Percentiles rank a stretch among this genome's conserved stretches.
phyloP scores from a whole-genome alignment of 495 filamentous ascomycete species.

The Trichocladium uniseriatum region DNA sequence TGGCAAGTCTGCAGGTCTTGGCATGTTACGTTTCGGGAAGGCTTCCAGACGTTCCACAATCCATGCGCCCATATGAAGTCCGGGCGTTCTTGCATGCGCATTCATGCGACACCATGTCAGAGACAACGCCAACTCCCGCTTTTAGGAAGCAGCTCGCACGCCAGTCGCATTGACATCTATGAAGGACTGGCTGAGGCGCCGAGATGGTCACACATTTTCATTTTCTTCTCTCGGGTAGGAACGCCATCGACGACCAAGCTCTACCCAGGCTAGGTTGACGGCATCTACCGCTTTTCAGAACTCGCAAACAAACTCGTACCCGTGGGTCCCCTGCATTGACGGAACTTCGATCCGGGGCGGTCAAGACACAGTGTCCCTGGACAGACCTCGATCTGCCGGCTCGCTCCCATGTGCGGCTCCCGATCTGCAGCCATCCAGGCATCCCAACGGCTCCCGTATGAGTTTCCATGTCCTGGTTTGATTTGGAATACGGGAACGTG shows the following conservation, averaged over 20 bases:
- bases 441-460: conserved; percentile 12
- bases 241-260: neutral
- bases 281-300: neutral
- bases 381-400: too few species aligned
- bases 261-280: neutral
- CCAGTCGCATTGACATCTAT: conserved; percentile 8
- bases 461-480: conserved; percentile 11
- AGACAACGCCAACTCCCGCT: neutral
- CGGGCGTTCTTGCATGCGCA: conserved; percentile 17
- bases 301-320: conserved; percentile 3
- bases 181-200: neutral
- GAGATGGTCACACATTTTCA: neutral
- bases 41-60: conserved; percentile 27
- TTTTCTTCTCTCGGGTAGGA: neutral
- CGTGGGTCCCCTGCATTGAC: conserved; percentile 10
- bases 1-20: neutral
- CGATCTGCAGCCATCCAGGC: conserved; percentile 15
- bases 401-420: conserved; percentile 11
- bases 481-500: conserved; percentile 18
- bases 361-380: too few species aligned
- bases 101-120: conserved; percentile 20
- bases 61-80: conserved; percentile 22
- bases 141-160: neutral
- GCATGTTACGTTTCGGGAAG: conserved; percentile 15
- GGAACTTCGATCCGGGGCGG: conserved; percentile 4